Conservation (phyloP, 78 protist species). For the Andalucia godoyi region DNA sequence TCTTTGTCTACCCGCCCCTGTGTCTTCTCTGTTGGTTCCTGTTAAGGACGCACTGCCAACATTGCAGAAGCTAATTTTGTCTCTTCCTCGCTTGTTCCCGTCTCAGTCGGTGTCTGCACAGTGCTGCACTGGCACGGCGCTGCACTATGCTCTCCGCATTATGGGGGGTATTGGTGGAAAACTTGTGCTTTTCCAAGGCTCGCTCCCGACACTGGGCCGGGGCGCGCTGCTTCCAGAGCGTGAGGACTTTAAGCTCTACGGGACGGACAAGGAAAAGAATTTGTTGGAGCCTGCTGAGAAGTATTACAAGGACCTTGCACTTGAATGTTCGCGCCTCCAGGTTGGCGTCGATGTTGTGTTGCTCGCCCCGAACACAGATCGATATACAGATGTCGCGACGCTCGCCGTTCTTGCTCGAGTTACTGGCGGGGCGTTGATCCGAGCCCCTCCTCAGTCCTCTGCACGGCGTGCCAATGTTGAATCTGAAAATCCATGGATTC, state of each 20-base stretch:
- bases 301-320: constrained; percentile 10
- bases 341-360: constrained; percentile 15
- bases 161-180: neutral
- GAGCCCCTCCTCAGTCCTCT: constrained; percentile 4
- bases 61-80: neutral
- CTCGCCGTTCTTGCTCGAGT: constrained; percentile 20
- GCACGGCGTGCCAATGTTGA: constrained; percentile 23
- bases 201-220: neutral
- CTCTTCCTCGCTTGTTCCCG: neutral
- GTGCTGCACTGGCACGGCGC: neutral
- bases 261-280: constrained; percentile 30
- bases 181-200: neutral
- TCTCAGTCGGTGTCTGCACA: neutral
- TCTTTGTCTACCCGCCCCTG: constrained; percentile 12
- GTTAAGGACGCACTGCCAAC: neutral
- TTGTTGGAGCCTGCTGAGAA: neutral
- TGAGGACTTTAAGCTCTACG: constrained; percentile 16
- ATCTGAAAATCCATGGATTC: too few relatives aligned
- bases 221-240: constrained; percentile 17
- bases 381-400: constrained; percentile 18
- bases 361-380: neutral
- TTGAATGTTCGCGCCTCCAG: neutral
- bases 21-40: neutral
- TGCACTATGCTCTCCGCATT: neutral
- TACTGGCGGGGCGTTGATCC: constrained; percentile 43